Base-by-base conservation (phyloP, 1,284 basidiomycete genomes). In the Boletus mariae region DNA sequence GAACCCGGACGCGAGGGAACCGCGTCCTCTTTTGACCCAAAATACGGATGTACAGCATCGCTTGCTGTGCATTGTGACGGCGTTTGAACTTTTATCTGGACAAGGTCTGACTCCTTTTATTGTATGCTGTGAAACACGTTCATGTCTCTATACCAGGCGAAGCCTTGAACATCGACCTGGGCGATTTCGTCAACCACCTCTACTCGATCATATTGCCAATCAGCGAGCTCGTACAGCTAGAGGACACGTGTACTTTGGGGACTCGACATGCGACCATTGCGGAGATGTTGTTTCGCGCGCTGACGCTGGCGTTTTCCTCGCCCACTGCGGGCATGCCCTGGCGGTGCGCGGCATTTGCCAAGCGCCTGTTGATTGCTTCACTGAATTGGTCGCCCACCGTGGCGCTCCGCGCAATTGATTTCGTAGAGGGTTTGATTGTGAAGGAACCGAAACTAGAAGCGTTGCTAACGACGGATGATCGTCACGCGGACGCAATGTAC, bases 51-150 rank as follows among this genome's bases (percentile, higher is more conserved):
- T 84, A 53, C 83, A 83, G 57, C 84, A 83, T 64, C 85, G 84
- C 64, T 77, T 99, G 57, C 74, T 90, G 51, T 97, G 93, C 65
- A 92, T 99, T 61, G 86, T 92, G 54, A 97, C 97, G 32, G 96
- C 95, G 5, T 97, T 98, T 63, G 95, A 99, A 67, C 83, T 99
- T 47, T 82, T 99, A 42, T 89, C 90, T 15, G 97, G 96, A 11
- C 97, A 99, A 83, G 95, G 94, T 84, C 59, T 58, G 76, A 71
- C 41, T 29, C 37, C 54, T 55, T 32, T 42, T 29, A 26, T 32
- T 46, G 47, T 55, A 17, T 44, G 38, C 52, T 48, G 49, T 46
- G 41, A 55, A 53, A 56, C 26, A 28, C 49, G 49, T 48, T 59
- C 54, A 56, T 57, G 50, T 41, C 41, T 29, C 48, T 43, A 42